Evolutionary conservation across 306 rosid species (phyloP), one percentile per base, ranked within the genome.

Genomic region (Citrullus amarus): DNA sequence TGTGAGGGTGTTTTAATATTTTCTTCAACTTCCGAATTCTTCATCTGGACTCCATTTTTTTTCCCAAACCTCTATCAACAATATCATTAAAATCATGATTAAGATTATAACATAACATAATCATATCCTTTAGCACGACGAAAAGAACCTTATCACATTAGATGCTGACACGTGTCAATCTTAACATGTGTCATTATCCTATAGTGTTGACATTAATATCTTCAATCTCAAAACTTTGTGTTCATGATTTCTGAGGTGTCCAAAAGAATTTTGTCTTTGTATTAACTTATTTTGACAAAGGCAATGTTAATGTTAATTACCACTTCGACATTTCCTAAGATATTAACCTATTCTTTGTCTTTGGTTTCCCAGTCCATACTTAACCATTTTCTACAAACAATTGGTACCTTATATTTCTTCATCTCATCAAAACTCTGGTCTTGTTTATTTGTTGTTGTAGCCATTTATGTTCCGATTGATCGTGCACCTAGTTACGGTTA

Each of bases 351-450:
- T 10, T 34, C 30, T 2, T 34, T 25, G 17, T 9, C 78, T 34
- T 74, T 53, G 78, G 78, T 74, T 53, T 74, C 78, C 54, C 78
- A 73, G 77, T 73, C 77, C 61, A 28, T 28, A 12, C 16, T 48
- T 48, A 0, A 2, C 53, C 53, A 48, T 48, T 48, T 53, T 53
- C 57, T 14, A 16, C 57, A 14, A 46, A 15, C 56, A 17, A 16
- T 5, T 1, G 8, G 6, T 51, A 4, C 3, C 60, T 2, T 32
- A 32, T 32, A 72, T 53, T 51, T 20, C 44, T 30, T 51, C 57
- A 15, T n/a, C 78, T 38, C 41, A 72, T 38, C 78, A 55, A 25
- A 74, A 17, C 48, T 51, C 10, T 51, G 59, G 43, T 28, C 6
- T 36, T 70, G 36, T 50, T 48, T 15, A 4, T n/a, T 14, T 50